Evolutionary conservation across 805 yeast species (phyloP).

Genomic region (Cyberlindnera samutprakarnensis): DNA sequence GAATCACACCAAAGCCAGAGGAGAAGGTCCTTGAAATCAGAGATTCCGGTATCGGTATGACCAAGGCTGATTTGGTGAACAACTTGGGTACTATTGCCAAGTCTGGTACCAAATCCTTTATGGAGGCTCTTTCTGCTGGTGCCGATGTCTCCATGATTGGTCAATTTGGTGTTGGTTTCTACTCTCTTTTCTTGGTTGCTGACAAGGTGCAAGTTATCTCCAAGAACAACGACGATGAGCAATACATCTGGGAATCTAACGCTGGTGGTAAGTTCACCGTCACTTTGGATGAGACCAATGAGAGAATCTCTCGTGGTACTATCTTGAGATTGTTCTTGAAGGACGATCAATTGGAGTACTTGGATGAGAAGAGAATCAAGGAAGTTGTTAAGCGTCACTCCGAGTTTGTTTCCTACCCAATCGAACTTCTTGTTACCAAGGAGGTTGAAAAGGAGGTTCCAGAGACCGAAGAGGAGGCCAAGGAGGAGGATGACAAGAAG

Average conservation of each 20-base stretch:
- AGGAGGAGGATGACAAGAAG: slow-evolving; percentile 54
- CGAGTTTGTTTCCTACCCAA: slow-evolving; percentile 98
- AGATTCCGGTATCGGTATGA: slow-evolving; percentile 99
- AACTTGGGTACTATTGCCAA: slow-evolving; percentile 99
- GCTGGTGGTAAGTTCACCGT: slow-evolving; percentile 99
- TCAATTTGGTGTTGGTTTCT: slow-evolving; percentile 99
- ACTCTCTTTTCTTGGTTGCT: slow-evolving; percentile 97
- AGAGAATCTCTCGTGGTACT: slow-evolving; percentile 91
- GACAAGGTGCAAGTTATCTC: slow-evolving; percentile 98
- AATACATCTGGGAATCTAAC: slow-evolving; percentile 99
- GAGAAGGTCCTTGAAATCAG: slow-evolving; percentile 91
- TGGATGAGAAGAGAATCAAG: slow-evolving; percentile 99
- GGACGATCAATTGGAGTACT: slow-evolving; percentile 98
- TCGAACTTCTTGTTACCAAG: slow-evolving; percentile 95
- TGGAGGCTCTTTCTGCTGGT: slow-evolving; percentile 99
- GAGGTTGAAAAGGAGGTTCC: slow-evolving; percentile 98
- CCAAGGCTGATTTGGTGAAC: slow-evolving; percentile 97
- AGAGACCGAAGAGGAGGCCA: slow-evolving; percentile 56
- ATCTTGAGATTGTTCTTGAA: slow-evolving; percentile 91
- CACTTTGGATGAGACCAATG: slow-evolving; percentile 81
- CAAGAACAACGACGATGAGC: slow-evolving; percentile 98
- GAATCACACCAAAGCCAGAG: slow-evolving; percentile 96
- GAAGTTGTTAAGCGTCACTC: slow-evolving; percentile 99
- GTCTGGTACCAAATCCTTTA: slow-evolving; percentile 98
- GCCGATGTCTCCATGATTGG: slow-evolving; percentile 99